phyloP scores from a whole-genome alignment of 331 rosid species.

The Saraca asoca region DNA sequence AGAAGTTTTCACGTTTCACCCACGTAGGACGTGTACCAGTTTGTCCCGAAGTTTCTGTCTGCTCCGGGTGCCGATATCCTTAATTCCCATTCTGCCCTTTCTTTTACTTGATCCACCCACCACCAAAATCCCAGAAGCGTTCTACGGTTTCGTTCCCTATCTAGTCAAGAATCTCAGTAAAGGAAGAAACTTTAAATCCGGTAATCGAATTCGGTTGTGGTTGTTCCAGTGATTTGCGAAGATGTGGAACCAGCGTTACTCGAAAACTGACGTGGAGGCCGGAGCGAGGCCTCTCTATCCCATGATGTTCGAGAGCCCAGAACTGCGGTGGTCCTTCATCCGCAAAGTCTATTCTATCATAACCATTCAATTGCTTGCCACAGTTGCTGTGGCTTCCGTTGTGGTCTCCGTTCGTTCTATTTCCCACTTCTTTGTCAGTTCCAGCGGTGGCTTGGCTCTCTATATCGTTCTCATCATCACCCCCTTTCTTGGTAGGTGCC shows the following conservation, averaged over 20 bases:
- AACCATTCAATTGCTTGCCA: constrained; percentile 69
- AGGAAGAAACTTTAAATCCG: too few species aligned
- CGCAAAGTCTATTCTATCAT: constrained; percentile 83
- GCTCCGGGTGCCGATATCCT: too few species aligned
- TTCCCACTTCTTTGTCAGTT: constrained; percentile 56
- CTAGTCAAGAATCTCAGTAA: too few species aligned
- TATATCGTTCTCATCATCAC: constrained; percentile 72
- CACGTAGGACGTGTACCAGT: too few species aligned
- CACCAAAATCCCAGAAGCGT: too few species aligned
- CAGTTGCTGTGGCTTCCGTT: constrained; percentile 67
- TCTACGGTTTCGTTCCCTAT: too few species aligned
- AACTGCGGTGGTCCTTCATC: constrained; percentile 89
- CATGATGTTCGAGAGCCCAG: constrained; percentile 87
- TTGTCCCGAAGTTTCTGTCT: too few species aligned
- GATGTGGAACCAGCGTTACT: constrained; percentile 57
- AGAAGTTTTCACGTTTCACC: too few species aligned
- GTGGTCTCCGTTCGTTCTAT: constrained; percentile 76
- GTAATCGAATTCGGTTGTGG: too few species aligned
- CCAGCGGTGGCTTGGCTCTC: constrained; percentile 68
- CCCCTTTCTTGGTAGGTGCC: constrained; percentile 68
- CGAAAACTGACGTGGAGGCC: constrained; percentile 65
- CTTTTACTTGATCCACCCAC: too few species aligned
- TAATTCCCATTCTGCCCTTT: too few species aligned
- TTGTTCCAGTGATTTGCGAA: background rate
- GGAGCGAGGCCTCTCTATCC: constrained; percentile 75